A percentile compares a stretch with the other conserved stretches of the same genome.
Conservation (phyloP, 2,329 filamentous ascomycete genomes). For the Parasarocladium wereldwijsianum region DNA sequence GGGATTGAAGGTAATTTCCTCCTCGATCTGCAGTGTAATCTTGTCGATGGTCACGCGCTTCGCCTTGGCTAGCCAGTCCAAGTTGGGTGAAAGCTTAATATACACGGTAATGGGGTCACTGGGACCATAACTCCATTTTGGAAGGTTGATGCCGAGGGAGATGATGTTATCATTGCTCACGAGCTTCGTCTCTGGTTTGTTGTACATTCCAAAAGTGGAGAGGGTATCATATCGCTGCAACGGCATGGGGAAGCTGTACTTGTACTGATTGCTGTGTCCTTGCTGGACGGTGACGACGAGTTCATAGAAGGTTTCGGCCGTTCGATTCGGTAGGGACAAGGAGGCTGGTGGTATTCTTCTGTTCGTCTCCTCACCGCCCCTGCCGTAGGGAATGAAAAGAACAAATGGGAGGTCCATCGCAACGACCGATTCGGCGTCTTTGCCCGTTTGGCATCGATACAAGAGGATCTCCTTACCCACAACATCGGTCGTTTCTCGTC, state of each 20-base stretch:
- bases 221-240: conserved; percentile 90
- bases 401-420: conserved; percentile 97
- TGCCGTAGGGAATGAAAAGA: conserved; percentile 89
- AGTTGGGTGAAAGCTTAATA: conserved; percentile 84
- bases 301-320: conserved; percentile 95
- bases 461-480: conserved; percentile 93
- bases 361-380: conserved; percentile 80
- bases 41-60: conserved; percentile 86
- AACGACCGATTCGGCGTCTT: conserved; percentile 76
- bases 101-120: conserved; percentile 92
- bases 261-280: conserved; percentile 72
- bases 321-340: conserved; percentile 76
- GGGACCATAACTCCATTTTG: conserved; percentile 92
- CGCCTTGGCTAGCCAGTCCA: conserved; percentile 81
- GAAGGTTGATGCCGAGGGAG: conserved; percentile 79
- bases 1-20: conserved; percentile 97
- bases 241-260: conserved; percentile 82
- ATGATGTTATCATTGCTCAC: conserved; percentile 81
- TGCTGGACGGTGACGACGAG: conserved; percentile 93
- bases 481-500: conserved; percentile 81
- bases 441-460: conserved; percentile 72
- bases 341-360: conserved; percentile 84
- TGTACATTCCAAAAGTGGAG: conserved; percentile 99
- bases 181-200: conserved; percentile 79
- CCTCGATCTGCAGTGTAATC: conserved; percentile 86